These are phyloP conservation scores for Lentinus polychrous DNA, from an alignment of 1,284 basidiomycete genomes.

Conservation along the genomic window DNA sequence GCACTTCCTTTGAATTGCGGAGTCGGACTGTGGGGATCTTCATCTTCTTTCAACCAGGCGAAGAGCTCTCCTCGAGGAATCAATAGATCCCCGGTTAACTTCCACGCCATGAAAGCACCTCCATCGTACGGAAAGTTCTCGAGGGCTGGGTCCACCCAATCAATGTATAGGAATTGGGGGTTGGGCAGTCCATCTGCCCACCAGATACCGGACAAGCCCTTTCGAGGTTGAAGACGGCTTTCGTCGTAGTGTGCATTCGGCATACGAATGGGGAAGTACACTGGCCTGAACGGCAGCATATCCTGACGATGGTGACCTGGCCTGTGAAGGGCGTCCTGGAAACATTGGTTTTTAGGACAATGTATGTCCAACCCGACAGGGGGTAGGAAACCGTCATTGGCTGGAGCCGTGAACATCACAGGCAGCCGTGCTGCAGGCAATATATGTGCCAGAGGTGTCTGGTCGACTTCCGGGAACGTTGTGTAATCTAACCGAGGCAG, in stretches of 20 bases:
- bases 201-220: not conserved
- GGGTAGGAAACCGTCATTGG: not conserved
- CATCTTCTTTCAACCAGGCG: no score
- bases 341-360: not conserved
- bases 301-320: not conserved
- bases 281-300: not conserved
- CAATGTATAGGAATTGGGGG: not conserved
- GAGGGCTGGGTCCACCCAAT: not conserved
- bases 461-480: conserved; percentile 9
- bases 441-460: conserved; percentile 13
- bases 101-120: no score
- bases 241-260: not conserved
- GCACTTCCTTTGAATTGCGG: no score
- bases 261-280: not conserved
- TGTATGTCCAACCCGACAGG: not conserved
- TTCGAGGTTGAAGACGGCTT: not conserved
- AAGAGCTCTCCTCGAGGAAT: no score
- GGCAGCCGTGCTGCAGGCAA: conserved; percentile 19
- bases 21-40: no score
- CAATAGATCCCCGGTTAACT: no score
- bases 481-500: conserved; percentile 12
- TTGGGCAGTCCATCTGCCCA: not conserved
- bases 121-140: no score
- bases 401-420: conserved; percentile 13
- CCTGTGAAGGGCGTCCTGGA: not conserved